A percentile compares a stretch with the other conserved stretches of the same genome.
phyloP scores from a whole-genome alignment of 148 eudicot species.

The Amaranthus palmeri region DNA sequence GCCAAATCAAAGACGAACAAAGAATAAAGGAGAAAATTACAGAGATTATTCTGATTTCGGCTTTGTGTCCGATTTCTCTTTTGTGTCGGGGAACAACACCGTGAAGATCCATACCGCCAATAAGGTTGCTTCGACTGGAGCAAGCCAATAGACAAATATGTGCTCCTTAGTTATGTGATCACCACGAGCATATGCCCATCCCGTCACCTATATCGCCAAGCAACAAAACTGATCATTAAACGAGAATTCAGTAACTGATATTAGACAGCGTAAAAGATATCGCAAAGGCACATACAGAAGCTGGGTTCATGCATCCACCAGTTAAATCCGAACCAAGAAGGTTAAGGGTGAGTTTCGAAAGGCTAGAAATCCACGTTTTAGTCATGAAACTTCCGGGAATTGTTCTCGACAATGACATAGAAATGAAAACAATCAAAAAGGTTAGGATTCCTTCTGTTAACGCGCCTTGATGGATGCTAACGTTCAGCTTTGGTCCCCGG shows the following conservation, averaged over 20 bases:
- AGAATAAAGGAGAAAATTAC: neutral
- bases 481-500: slow-evolving; percentile 64
- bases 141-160: slow-evolving; percentile 93
- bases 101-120: slow-evolving; percentile 62
- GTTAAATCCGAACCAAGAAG: slow-evolving; percentile 83
- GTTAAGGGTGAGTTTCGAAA: slow-evolving; percentile 73
- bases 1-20: slow-evolving; percentile 4
- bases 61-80: slow-evolving; percentile 36
- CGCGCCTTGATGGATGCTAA: slow-evolving; percentile 66
- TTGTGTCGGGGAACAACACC: slow-evolving; percentile 33
- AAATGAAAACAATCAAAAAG: slow-evolving; percentile 49
- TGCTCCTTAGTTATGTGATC: slow-evolving; percentile 80
- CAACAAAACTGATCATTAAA: neutral
- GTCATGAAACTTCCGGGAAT: slow-evolving; percentile 70
- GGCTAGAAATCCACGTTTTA: slow-evolving; percentile 85
- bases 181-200: slow-evolving; percentile 91
- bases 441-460: slow-evolving; percentile 76
- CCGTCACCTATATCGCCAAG: slow-evolving; percentile 52
- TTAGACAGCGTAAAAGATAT: neutral
- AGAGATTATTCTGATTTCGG: slow-evolving; percentile 30
- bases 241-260: neutral
- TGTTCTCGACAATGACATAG: slow-evolving; percentile 46
- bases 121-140: slow-evolving; percentile 69
- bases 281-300: slow-evolving; percentile 54
- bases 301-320: slow-evolving; percentile 93